Conservation (phyloP, 2,329 filamentous ascomycete species). For the Epichloe brachyelytri region DNA sequence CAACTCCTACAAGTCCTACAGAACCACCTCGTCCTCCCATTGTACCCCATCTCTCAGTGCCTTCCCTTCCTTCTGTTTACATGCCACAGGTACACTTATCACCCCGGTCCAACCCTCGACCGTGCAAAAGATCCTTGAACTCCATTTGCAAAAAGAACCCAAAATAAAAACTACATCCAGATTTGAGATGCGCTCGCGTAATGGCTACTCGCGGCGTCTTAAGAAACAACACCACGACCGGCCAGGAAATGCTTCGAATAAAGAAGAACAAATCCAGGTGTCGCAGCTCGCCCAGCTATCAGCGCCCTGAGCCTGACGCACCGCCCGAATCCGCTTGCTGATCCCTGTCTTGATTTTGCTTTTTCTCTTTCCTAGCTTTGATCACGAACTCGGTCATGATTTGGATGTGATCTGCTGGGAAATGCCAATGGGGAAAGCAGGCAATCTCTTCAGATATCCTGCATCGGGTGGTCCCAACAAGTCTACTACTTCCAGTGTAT, state of each 20-base stretch:
- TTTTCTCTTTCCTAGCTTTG: conserved; percentile 76
- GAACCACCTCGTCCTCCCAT: conserved; percentile 3
- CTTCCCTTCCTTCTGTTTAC: conserved; percentile 8
- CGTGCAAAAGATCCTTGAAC: conserved; percentile 20
- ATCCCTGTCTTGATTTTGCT: conserved; percentile 49
- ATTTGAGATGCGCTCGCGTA: conserved; percentile 12
- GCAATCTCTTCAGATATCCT: conserved; percentile 72
- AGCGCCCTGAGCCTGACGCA: conserved; percentile 16
- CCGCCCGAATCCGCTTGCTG: conserved; percentile 41
- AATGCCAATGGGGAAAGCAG: conserved; percentile 88
- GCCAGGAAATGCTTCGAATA: background rate
- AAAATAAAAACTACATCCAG: conserved; percentile 26
- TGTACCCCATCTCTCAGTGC: conserved; percentile 1
- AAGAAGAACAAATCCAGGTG: background rate
- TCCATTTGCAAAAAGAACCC: conserved; percentile 26
- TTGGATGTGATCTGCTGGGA: conserved; percentile 84
- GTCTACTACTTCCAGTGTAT: conserved; percentile 70
- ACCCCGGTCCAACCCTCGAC: conserved; percentile 4
- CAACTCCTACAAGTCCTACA: conserved; percentile 11
- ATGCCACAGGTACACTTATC: conserved; percentile 9
- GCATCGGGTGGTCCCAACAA: conserved; percentile 78
- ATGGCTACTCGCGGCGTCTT: background rate
- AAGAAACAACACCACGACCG: conserved; percentile 3
- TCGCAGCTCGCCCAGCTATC: conserved; percentile 10
- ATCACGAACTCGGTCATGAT: conserved; percentile 82